Evolutionary conservation across 768 basidiomycete species (phyloP), one percentile per base, ranked within the genome.

Genomic region (Paxillus involutus): DNA sequence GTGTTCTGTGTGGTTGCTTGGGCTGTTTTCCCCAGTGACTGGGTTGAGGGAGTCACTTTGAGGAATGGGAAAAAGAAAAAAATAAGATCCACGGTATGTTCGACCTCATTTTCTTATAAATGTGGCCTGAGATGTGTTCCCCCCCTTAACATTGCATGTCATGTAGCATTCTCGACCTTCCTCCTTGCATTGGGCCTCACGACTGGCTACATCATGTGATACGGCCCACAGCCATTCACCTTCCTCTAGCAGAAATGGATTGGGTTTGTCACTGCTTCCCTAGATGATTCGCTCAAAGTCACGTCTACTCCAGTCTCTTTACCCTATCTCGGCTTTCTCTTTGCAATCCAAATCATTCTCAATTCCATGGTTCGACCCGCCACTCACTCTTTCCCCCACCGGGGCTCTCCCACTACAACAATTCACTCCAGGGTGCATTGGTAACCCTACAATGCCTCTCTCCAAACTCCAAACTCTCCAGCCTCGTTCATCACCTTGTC

Each of bases 1-100:
- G 74, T 82, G n/a, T 98, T 88, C 70, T 88, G 84, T 59, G 80
- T 98, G 45, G 72, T 82, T 3, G 80, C 90, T 3, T 98, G 95
- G 94, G 77, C 75, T 5, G 63, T 93, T 46, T 73, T 98, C 11
- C 97, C 85, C 1, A 84, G 84, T 4, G 86, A 91, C 55, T 77
- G 77, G 74, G 76, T 93, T 6, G 76, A 88, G 44, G 93, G 93
- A 21, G 81, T 75, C 24, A 74, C 76, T 8, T 70, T 96, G 61
- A 80, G 97, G 44, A 86, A 84, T 41, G 95, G 95, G 0, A 77
- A 75, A 50, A 86, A 79, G 64, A 86, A 89, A 67, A 72, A 79
- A 55, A 99, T 79, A 98, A 91, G 75, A 93, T 97, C 55, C 98
- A 99, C 74, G 95, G 95, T 94, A 64, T 61, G 80, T 70, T 24